Evolutionary conservation across 371 early-diverging fungal genomes (phyloP), one percentile per base, ranked within the genome.

Genomic region (Zancudomyces culisetae): DNA sequence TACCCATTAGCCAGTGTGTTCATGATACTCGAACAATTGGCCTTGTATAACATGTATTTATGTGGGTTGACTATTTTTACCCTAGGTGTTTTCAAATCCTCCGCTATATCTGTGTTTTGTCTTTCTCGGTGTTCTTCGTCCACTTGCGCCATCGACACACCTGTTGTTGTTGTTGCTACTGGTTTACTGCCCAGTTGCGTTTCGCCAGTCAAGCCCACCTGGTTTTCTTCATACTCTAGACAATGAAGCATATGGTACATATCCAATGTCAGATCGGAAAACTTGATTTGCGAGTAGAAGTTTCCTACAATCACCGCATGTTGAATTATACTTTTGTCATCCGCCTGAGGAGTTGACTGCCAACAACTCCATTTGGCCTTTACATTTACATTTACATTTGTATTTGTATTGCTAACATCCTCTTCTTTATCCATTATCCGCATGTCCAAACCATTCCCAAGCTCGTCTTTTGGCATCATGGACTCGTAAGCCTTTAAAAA

Each of bases 261-360:
- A 56, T 97, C 97, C 51, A 94, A 62, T 0, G 91, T 90, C 41
- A 95, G 69, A 61, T 95, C 94, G 0, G 91, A 88, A 61, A 94
- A 93, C 55, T 94, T 94, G 67, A 89, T 87, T 70, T 89, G 94
- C 45, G 82, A 85, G 35, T 81, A 82, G 55, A 78, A 79, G 57
- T 86, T 91, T 12, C 95, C 93, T 29, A 91, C 90, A 3, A 96
- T 67, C 29, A 96, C 87, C 0, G 88, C 93, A 61, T 94, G 91
- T 61, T 87, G 90, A n/a, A 96, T 62, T 30, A 61, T 70, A 51
- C 46, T 60, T 74, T 3, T 64, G 62, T 27, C 3, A 50, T 40
- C 6, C 35, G 10, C 66, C 64, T 24, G 4, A n/a, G n/a, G n/a
- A n/a, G n/a, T n/a, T n/a, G n/a, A n/a, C n/a, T n/a, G n/a, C n/a